phyloP scores from a whole-genome alignment of 2,329 filamentous ascomycete species.

The Dothistroma pini region DNA sequence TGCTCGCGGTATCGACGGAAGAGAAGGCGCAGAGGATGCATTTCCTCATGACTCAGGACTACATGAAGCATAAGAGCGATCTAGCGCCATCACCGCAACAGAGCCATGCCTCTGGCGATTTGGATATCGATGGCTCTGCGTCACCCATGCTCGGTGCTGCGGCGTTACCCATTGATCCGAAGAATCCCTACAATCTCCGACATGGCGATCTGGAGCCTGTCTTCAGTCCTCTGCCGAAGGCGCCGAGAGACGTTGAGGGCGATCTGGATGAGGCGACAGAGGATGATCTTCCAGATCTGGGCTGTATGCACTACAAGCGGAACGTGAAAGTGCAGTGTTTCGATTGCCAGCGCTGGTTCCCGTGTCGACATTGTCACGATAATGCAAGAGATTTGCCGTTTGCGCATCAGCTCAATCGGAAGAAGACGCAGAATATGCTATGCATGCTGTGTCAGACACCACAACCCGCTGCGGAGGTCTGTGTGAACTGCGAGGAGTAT shows the following conservation, averaged over 20 bases:
- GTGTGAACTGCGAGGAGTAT: slow-evolving; percentile 69
- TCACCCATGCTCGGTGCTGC: slow-evolving; percentile 18
- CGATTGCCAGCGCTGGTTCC: slow-evolving; percentile 87
- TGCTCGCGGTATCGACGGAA: slow-evolving; percentile 42
- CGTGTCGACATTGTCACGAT: slow-evolving; percentile 93
- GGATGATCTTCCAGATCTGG: slow-evolving; percentile 54
- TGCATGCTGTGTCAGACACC: slow-evolving; percentile 92
- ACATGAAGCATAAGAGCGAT: slow-evolving; percentile 29
- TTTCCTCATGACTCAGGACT: slow-evolving; percentile 48
- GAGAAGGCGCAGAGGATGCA: slow-evolving; percentile 51
- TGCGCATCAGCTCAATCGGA: slow-evolving; percentile 61
- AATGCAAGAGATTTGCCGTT: slow-evolving; percentile 62
- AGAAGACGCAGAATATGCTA: slow-evolving; percentile 89
- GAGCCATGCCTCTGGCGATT: slow-evolving; percentile 2
- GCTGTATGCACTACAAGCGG: slow-evolving; percentile 88
- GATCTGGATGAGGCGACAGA: slow-evolving; percentile 38
- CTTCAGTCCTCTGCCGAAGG: slow-evolving; percentile 32
- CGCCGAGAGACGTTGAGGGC: slow-evolving; percentile 36
- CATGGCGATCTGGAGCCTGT: slow-evolving; percentile 33
- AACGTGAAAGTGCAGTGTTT: slow-evolving; percentile 96
- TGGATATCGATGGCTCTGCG: slow-evolving; percentile 10
- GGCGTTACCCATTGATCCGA: slow-evolving; percentile 27
- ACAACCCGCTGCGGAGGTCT: slow-evolving; percentile 75
- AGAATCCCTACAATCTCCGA: slow-evolving; percentile 36
- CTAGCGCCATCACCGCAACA: slow-evolving; percentile 5